phyloP scores from a whole-genome alignment of 257 asterid genomes.

The Nicotiana undulata region DNA sequence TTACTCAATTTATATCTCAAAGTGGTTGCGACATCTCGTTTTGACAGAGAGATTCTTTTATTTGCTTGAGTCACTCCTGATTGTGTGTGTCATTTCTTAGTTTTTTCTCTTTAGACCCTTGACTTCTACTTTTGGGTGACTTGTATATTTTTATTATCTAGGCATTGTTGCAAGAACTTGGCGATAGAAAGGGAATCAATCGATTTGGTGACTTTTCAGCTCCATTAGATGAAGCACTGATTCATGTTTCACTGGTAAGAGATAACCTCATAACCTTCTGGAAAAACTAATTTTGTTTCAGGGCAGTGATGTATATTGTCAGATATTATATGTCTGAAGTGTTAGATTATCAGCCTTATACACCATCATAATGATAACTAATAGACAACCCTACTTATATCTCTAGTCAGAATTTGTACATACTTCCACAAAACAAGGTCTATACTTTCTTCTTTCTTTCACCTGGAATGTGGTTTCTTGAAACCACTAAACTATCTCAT shows the following conservation, averaged over 20 bases:
- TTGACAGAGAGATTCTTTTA: background rate
- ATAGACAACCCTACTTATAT: background rate
- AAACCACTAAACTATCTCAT: background rate
- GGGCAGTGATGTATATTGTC: background rate
- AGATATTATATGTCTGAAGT: background rate
- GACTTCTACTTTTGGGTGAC: background rate
- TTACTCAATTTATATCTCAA: background rate
- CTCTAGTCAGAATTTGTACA: background rate
- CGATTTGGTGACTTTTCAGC: slow-evolving; percentile 97
- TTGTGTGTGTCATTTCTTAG: background rate
- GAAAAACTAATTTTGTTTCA: background rate
- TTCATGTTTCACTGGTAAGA: slow-evolving; percentile 82
- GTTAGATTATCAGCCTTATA: background rate
- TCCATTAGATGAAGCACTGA: slow-evolving; percentile 93
- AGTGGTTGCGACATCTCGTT: background rate
- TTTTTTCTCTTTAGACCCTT: background rate
- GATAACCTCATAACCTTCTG: background rate
- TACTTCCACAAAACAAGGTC: background rate
- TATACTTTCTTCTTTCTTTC: background rate
- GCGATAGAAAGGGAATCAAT: slow-evolving; percentile 89
- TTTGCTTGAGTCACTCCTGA: background rate
- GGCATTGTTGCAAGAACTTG: slow-evolving; percentile 91
- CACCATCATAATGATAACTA: background rate
- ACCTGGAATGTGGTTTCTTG: background rate
- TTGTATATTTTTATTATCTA: slow-evolving; percentile 16